Conservation (phyloP, 371 early-diverging fungal species). For the Mortierella sp. region DNA sequence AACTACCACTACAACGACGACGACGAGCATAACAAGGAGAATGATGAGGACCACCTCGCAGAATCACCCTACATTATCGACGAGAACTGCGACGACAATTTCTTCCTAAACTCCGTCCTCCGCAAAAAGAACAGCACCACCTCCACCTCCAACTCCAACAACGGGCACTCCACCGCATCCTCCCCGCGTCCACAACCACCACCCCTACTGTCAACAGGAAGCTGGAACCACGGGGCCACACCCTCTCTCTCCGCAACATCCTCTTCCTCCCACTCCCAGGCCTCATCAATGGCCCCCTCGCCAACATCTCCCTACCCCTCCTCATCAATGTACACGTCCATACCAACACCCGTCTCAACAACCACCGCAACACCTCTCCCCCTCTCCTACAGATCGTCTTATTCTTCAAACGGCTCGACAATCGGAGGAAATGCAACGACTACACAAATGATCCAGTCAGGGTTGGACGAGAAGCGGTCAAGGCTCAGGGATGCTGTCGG, state of each 20-base stretch:
- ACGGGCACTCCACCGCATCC: neutral
- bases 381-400: neutral
- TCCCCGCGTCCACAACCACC: constrained; percentile 1
- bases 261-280: constrained; percentile 29
- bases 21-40: neutral
- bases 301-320: constrained; percentile 21
- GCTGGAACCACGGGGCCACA: neutral
- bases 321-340: constrained; percentile 9
- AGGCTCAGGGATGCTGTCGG: constrained; percentile 46
- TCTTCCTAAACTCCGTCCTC: constrained; percentile 54
- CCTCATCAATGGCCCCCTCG: constrained; percentile 31
- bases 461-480: constrained; percentile 42
- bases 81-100: constrained; percentile 45
- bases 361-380: neutral
- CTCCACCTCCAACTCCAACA: constrained; percentile 2
- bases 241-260: constrained; percentile 20
- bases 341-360: neutral
- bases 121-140: constrained; percentile 27
- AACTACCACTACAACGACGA: neutral
- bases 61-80: constrained; percentile 44
- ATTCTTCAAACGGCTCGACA: neutral
- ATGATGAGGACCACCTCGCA: neutral
- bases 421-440: neutral
- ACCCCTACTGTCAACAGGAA: neutral
- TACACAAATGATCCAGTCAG: constrained; percentile 10